A percentile compares a stretch with the other conserved stretches of the same genome.
These are phyloP conservation scores for Quercus ilex DNA, from an alignment of 306 rosid species.

Conservation along the genomic window DNA sequence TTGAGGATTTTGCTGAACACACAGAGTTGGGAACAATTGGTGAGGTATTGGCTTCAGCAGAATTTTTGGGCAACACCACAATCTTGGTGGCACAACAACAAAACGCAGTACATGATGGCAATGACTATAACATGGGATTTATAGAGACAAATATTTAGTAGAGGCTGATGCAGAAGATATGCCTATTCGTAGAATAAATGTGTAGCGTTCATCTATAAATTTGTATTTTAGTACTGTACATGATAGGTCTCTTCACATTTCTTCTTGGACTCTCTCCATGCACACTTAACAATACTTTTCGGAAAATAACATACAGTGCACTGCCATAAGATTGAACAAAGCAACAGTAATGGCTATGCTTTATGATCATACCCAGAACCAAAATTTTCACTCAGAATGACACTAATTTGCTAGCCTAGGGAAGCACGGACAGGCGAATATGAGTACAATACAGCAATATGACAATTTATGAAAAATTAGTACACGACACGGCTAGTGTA, in stretches of 20 bases:
- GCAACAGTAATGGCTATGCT: too few relatives aligned
- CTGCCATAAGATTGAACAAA: too few relatives aligned
- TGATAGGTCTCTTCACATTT: neutral
- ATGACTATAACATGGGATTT: neutral
- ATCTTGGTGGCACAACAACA: slow-evolving; percentile 37
- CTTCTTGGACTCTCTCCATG: neutral
- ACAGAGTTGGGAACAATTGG: slow-evolving; percentile 31
- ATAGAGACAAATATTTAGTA: neutral
- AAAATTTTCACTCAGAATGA: neutral
- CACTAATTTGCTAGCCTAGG: neutral
- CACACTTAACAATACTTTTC: too few relatives aligned
- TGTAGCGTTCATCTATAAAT: too few relatives aligned
- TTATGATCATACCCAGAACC: too few relatives aligned
- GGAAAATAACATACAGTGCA: too few relatives aligned
- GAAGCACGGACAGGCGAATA: too few relatives aligned
- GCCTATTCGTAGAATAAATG: neutral
- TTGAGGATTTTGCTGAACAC: slow-evolving; percentile 8
- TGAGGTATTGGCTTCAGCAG: slow-evolving; percentile 20
- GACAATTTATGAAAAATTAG: too few relatives aligned
- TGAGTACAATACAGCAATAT: too few relatives aligned
- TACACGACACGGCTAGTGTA: too few relatives aligned
- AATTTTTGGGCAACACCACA: slow-evolving; percentile 22
- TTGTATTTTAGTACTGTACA: too few relatives aligned
- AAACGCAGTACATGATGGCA: neutral
- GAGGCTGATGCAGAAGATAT: slow-evolving; percentile 10